A percentile compares a stretch with the other conserved stretches of the same genome.
Conservation (phyloP, 2,329 filamentous ascomycete species). For the Hymenoscyphus albidus region DNA sequence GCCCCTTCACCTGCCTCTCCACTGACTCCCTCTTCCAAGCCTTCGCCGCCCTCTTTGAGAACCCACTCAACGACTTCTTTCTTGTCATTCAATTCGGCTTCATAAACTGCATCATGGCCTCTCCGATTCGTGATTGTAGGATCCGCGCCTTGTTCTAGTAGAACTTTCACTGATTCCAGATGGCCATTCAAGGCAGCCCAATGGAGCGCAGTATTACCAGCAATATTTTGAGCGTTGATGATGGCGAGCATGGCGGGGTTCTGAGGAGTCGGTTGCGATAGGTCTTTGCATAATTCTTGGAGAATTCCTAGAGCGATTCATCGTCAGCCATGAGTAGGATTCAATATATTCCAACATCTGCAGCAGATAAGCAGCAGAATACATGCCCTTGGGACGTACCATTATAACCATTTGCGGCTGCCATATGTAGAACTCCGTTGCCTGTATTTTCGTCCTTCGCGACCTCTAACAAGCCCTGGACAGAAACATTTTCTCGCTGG, state of each 20-base stretch:
- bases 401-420: slow-evolving; percentile 81
- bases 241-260: slow-evolving; percentile 41
- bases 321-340: background rate
- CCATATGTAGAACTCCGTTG: slow-evolving; percentile 83
- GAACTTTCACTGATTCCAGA: slow-evolving; percentile 69
- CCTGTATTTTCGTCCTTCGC: slow-evolving; percentile 73
- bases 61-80: slow-evolving; percentile 57
- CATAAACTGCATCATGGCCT: slow-evolving; percentile 75
- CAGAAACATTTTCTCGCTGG: slow-evolving; percentile 54
- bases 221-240: slow-evolving; percentile 68
- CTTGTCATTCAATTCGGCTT: slow-evolving; percentile 69
- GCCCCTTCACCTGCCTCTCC: slow-evolving; percentile 24
- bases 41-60: slow-evolving; percentile 38
- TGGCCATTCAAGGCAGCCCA: slow-evolving; percentile 93
- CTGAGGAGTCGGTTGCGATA: slow-evolving; percentile 35
- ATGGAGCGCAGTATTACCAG: slow-evolving; percentile 88
- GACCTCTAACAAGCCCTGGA: slow-evolving; percentile 62
- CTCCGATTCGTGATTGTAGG: slow-evolving; percentile 76
- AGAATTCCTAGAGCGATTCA: slow-evolving; percentile 39
- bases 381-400: slow-evolving; percentile 48
- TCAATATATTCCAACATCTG: background rate
- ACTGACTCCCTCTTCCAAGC: slow-evolving; percentile 36
- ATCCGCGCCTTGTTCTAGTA: slow-evolving; percentile 74
- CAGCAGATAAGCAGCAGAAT: background rate
- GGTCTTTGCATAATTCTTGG: slow-evolving; percentile 42